Percentiles rank a stretch among this genome's conserved stretches.
Evolutionary conservation across 768 basidiomycete genomes (phyloP).

Genomic region (Boletus sp.): DNA sequence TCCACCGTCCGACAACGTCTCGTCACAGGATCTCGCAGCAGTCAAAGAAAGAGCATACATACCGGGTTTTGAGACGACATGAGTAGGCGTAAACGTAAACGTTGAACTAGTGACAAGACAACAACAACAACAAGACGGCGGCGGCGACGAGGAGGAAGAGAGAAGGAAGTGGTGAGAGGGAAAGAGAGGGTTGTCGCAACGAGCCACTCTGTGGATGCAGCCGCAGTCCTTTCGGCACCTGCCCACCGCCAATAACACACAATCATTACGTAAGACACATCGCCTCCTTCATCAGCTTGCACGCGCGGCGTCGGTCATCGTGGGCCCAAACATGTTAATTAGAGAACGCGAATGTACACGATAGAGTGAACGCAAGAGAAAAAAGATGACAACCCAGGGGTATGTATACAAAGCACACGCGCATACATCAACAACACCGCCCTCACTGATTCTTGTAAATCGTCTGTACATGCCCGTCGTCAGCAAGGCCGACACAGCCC

Average conservation of each 20-base stretch:
- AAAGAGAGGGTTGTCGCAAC: constrained; percentile 19
- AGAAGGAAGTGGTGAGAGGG: constrained; percentile 14
- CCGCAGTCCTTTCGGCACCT: constrained; percentile 29
- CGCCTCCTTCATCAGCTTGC: constrained; percentile 4
- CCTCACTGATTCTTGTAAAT: constrained; percentile 34
- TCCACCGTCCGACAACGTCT: not conserved
- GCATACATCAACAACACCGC: not conserved
- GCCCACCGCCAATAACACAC: constrained; percentile 23
- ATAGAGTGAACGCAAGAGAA: not conserved
- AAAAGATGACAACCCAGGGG: not conserved
- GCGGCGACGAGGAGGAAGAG: not conserved
- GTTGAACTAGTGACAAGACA: not conserved
- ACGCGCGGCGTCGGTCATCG: not conserved
- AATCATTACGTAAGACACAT: constrained; percentile 26
- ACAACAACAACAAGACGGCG: not conserved
- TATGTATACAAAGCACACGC: constrained; percentile 1
- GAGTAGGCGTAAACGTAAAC: not conserved
- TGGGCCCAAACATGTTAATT: not conserved
- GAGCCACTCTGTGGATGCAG: constrained; percentile 24
- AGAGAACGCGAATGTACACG: not conserved
- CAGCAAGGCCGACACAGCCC: not conserved
- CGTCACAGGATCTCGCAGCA: not conserved
- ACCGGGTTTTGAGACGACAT: constrained; percentile 62
- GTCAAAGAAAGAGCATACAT: constrained; percentile 36
- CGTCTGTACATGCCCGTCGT: constrained; percentile 17